Percentiles rank a stretch among this genome's conserved stretches.
Evolutionary conservation across 225 moss, liverwort and hornwort species (phyloP).

Genomic region (Pseudoscleropodium purum): DNA sequence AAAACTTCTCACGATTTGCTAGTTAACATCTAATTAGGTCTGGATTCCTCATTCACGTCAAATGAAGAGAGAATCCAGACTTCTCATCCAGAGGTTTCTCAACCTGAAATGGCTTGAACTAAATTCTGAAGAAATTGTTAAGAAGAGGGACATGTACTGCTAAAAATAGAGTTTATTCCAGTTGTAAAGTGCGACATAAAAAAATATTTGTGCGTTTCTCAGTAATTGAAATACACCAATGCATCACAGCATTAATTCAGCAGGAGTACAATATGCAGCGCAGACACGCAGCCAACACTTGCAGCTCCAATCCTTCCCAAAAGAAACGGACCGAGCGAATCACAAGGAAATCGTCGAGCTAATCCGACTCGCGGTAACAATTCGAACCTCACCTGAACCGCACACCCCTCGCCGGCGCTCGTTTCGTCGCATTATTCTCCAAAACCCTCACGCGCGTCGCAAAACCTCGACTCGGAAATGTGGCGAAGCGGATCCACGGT

Average conservation of each 20-base stretch:
- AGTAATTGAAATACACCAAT: neutral
- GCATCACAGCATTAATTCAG: neutral
- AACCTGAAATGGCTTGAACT: neutral
- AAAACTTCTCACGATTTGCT: neutral
- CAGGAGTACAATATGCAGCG: neutral
- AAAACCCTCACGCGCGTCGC: constrained; percentile 13
- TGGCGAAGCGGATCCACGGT: constrained; percentile 8
- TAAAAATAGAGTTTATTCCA: neutral
- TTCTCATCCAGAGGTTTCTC: neutral
- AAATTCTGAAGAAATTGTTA: neutral
- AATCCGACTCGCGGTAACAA: neutral
- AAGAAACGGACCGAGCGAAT: neutral
- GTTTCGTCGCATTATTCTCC: neutral
- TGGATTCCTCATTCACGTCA: neutral
- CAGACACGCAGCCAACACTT: neutral
- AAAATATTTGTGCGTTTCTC: neutral
- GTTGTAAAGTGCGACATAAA: neutral
- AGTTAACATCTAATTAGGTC: neutral
- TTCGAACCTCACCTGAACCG: constrained; percentile 12
- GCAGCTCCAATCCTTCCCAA: neutral
- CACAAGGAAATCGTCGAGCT: neutral
- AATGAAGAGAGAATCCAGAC: neutral
- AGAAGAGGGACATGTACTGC: neutral
- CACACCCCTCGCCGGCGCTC: neutral
- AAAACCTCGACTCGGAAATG: constrained; percentile 1